These are phyloP conservation scores for Exophiala bonariae DNA, from an alignment of 2,329 filamentous ascomycete genomes.

Conservation along the genomic window DNA sequence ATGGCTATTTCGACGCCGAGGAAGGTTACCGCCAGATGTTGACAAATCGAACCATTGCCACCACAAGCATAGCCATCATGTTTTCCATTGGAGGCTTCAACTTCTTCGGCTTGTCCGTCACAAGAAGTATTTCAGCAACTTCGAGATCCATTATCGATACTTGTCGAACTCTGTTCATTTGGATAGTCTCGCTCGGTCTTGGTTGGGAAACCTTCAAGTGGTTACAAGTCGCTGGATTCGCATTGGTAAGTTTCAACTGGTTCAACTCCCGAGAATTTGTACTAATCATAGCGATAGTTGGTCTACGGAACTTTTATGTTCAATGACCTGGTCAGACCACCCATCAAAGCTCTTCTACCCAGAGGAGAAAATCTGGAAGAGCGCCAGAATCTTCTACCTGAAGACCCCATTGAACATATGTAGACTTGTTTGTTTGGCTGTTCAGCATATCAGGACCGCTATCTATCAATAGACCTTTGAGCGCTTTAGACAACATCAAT, in stretches of 20 bases:
- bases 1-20: slow-evolving; percentile 86
- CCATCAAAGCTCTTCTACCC: slow-evolving; percentile 66
- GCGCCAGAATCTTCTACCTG: slow-evolving; percentile 60
- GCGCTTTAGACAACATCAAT: no score
- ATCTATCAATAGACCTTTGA: no score
- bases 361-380: slow-evolving; percentile 45
- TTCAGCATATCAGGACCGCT: no score
- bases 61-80: slow-evolving; percentile 90
- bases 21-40: slow-evolving; percentile 84
- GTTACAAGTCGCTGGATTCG: slow-evolving; percentile 89
- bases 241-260: slow-evolving; percentile 43
- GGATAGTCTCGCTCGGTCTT: slow-evolving; percentile 87
- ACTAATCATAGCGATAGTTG: slow-evolving; percentile 44
- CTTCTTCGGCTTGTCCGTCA: slow-evolving; percentile 95
- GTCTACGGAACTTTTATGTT: slow-evolving; percentile 98
- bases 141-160: slow-evolving; percentile 96
- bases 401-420: slow-evolving; percentile 78
- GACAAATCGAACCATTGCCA: slow-evolving; percentile 66
- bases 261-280: neutral
- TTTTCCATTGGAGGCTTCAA: slow-evolving; percentile 99
- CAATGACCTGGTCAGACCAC: slow-evolving; percentile 87
- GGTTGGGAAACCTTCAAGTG: slow-evolving; percentile 98
- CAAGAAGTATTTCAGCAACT: slow-evolving; percentile 83
- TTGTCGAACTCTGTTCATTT: slow-evolving; percentile 96
- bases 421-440: neutral